Evolutionary conservation across 768 basidiomycete genomes (phyloP).

Genomic region (Infundibulicybe gibba): DNA sequence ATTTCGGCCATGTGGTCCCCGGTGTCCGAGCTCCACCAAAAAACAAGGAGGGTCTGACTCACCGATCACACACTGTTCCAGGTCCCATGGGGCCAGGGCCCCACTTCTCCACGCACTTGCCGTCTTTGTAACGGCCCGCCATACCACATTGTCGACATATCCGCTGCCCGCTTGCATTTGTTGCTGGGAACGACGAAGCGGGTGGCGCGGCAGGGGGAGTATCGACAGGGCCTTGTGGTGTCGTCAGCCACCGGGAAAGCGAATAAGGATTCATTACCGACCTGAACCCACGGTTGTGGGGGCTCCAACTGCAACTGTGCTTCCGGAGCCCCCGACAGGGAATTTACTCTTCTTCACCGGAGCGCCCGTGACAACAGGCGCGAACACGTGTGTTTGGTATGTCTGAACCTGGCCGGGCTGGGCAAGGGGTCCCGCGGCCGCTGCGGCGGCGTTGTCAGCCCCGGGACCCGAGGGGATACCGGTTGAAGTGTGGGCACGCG

Average conservation of each 20-base stretch:
- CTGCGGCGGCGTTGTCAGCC: slow-evolving; percentile 3
- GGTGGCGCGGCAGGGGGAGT: slow-evolving; percentile 14
- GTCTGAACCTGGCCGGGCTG: slow-evolving; percentile 27
- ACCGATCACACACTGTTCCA: slow-evolving; percentile 81
- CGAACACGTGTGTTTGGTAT: slow-evolving; percentile 69
- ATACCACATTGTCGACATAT: slow-evolving; percentile 77
- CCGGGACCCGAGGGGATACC: slow-evolving; percentile 1
- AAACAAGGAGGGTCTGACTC: slow-evolving; percentile 14
- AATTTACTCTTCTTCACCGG: slow-evolving; percentile 66
- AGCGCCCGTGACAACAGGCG: slow-evolving; percentile 69
- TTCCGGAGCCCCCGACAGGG: slow-evolving; percentile 12
- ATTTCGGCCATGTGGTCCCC: neutral
- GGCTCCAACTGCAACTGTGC: neutral
- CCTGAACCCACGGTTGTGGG: neutral
- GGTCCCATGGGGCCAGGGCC: slow-evolving; percentile 82
- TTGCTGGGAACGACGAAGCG: slow-evolving; percentile 33
- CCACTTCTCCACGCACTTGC: slow-evolving; percentile 87
- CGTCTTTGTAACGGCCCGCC: slow-evolving; percentile 76
- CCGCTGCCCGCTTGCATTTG: slow-evolving; percentile 64
- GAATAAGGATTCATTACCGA: neutral
- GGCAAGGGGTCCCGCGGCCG: slow-evolving; percentile 15
- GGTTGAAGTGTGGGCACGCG: slow-evolving; percentile 6
- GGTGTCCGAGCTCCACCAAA: neutral
- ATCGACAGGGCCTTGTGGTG: neutral
- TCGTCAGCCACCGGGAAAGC: no score